Conservation (phyloP, 306 rosid genomes). For the Pueraria montana region DNA sequence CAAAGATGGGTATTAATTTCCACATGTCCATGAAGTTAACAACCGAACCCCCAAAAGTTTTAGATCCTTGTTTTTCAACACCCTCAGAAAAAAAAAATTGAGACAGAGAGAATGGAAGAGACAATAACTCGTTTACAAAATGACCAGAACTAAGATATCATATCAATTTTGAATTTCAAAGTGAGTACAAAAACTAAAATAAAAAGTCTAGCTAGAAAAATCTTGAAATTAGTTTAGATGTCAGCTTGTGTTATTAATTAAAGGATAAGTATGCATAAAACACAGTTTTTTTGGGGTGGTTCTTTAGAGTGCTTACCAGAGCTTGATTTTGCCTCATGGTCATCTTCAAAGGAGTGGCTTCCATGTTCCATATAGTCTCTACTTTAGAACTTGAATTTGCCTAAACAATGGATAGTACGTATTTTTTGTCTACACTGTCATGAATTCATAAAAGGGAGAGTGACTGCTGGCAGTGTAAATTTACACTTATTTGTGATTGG, state of each 20-base stretch:
- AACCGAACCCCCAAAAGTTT: background rate
- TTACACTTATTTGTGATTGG: too few species aligned
- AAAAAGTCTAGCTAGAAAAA: background rate
- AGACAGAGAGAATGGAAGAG: background rate
- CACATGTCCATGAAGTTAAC: background rate
- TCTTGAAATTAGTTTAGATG: background rate
- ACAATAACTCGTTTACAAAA: background rate
- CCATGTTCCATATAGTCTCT: background rate
- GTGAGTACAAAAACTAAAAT: background rate
- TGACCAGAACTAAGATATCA: background rate
- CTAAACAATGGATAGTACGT: background rate
- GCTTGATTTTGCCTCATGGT: background rate
- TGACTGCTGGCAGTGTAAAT: too few species aligned
- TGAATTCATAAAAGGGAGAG: slow-evolving; percentile 12
- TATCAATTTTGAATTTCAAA: background rate
- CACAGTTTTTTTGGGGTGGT: background rate
- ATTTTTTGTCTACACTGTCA: background rate
- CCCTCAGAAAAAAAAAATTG: background rate
- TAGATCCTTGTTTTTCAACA: background rate
- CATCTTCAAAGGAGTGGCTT: background rate
- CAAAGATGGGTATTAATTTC: too few species aligned
- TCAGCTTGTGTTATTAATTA: background rate
- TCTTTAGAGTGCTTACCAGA: slow-evolving; percentile 4
- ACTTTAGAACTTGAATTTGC: background rate
- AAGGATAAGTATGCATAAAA: background rate